These are phyloP conservation scores for Passiflora organensis DNA, from an alignment of 345 rosid species.

Conservation along the genomic window DNA sequence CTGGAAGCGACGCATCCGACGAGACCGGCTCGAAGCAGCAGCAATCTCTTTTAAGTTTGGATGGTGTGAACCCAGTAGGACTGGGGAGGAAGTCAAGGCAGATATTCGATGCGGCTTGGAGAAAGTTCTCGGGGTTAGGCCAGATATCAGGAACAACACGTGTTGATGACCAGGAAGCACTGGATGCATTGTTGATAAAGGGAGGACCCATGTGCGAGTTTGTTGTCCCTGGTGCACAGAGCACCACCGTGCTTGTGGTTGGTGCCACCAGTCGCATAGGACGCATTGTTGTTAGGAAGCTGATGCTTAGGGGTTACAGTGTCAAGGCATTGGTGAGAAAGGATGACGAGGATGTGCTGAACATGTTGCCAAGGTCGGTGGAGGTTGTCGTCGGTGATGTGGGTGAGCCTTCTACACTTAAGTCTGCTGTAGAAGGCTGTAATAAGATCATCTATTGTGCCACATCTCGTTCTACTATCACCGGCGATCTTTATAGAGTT, in stretches of 20 bases:
- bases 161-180: constrained; percentile 53
- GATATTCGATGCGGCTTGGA: constrained; percentile 90
- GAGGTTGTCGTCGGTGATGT: constrained; percentile 81
- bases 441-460: constrained; percentile 89
- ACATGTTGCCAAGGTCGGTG: constrained; percentile 84
- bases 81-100: constrained; percentile 81
- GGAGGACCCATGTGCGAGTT: constrained; percentile 98
- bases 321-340: constrained; percentile 91
- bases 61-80: constrained; percentile 86
- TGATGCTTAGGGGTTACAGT: constrained; percentile 88
- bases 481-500: constrained; percentile 83
- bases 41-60: constrained; percentile 42
- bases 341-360: constrained; percentile 58
- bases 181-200: constrained; percentile 60
- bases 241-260: constrained; percentile 82
- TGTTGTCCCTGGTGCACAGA: constrained; percentile 87
- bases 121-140: constrained; percentile 90
- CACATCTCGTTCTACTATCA: constrained; percentile 84
- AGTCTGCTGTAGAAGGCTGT: constrained; percentile 74
- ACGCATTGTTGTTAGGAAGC: constrained; percentile 87
- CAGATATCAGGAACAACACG: constrained; percentile 85
- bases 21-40: constrained; percentile 24
- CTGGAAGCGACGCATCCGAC: background rate
- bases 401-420: constrained; percentile 69
- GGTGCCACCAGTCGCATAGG: constrained; percentile 95